Base-by-base conservation (phyloP, 768 basidiomycete genomes). In the Thelephora ganbajun region DNA sequence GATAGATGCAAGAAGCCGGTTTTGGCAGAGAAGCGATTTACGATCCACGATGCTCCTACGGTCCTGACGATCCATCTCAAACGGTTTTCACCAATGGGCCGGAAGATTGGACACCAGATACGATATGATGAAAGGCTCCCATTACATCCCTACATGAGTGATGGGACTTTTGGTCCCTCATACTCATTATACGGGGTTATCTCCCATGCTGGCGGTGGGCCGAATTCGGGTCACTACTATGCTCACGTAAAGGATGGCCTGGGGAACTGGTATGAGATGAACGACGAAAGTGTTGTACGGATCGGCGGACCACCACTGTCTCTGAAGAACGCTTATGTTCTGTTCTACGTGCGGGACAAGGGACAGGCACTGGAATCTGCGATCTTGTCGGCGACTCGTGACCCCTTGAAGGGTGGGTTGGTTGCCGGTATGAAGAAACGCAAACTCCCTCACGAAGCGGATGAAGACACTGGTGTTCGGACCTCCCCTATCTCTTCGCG, bases 221-320 rank as follows among this genome's bases (percentile, higher is more conserved):
- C 93, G 12, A 88, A 96, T 58, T 93, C 87, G 1, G 96, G 96
- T 3, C 96, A 99, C 63, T 99, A 99, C 64, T 90, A 79, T 53
- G 83, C 93, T 14, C 81, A 77, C 56, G 79, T 96, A 57, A 87
- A 80, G 60, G 71, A 77, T 35, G 71, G 69, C 33, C 66, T 74
- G 33, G 81, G 79, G 11, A 66, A 66, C 33, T 99, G 93, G 93
- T 80, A 74, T 65, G 81, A 90, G 66, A 93, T 93, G 81, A 94
- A 99, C 65, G 96, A 99, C 59, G 89, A 92, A 23, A 68, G 68
- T 42, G 83, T 92, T 19, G 65, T 71, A 9, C 57, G 64, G 3
- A 57, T 63, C 12, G 59, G 54, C 14, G 52, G 61, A 13, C 54
- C 73, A 4, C 81, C 87, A 1, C 64, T 80, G 23, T 63, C 66